Evolutionary conservation across 2,329 filamentous ascomycete genomes (phyloP), one percentile per base, ranked within the genome.

Genomic region (Chrysoporthe deuterocubensis): DNA sequence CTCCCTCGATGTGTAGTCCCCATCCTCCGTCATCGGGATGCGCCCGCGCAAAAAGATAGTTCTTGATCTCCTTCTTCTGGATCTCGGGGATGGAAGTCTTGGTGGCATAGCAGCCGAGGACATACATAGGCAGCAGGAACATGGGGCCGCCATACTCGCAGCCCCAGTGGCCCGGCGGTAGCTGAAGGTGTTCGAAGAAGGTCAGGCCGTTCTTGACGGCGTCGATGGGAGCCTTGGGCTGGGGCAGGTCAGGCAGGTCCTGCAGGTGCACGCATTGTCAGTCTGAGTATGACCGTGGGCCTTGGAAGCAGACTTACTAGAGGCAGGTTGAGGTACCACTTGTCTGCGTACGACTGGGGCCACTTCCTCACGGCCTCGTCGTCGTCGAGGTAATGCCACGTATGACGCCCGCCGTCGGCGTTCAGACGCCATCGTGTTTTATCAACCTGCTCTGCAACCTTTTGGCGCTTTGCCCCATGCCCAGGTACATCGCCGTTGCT

Each of bases 141-240:
- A 97, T 95, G 4, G 96, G 96, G 0, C 96, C 96, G 65, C 96
- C 96, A 81, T 99, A 99, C 78, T 99, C 96, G 81, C 95, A 98
- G 5, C 86, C 96, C 96, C 96, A 99, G 76, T 97, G 93, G 5
- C 96, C 96, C 0, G 93, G 91, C 16, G 91, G 89, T 1, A 97
- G 85, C 78, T 99, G 96, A 34, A 98, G 87, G 71, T 95, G 87
- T 67, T 94, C 92, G 81, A 96, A 97, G 83, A 97, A 98, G 3
- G 87, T 83, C 65, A 98, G 85, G 48, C 91, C 94, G 81, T 99
- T 99, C 69, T 85, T 83, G 3, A 93, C 93, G 4, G 93, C 84
- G 71, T 96, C 88, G 67, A 96, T 84, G 5, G 95, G 90, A 3
- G 84, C 94, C 70, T 88, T 87, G 3, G 95, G 84, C 67, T 85